These are phyloP conservation scores for Sclerotiophoma versabilis DNA, from an alignment of 2,329 filamentous ascomycete genomes.

Conservation along the genomic window DNA sequence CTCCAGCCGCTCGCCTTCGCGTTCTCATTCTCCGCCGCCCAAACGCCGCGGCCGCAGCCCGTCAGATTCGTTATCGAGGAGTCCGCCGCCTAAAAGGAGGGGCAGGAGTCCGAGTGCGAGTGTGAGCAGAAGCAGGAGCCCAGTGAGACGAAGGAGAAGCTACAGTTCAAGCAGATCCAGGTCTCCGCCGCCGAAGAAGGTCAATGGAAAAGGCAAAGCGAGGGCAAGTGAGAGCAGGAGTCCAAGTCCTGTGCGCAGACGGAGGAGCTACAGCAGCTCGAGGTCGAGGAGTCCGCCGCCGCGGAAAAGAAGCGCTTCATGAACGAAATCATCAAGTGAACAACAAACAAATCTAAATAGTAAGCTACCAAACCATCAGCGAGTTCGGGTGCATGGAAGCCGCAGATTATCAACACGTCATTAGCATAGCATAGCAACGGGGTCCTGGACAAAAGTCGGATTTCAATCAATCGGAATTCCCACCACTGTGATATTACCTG, in stretches of 20 bases:
- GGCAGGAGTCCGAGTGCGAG: conserved; percentile 18
- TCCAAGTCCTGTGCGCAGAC: conserved; percentile 15
- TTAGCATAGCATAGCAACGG: conserved; percentile 4
- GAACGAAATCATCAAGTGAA: neutral
- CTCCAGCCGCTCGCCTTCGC: conserved; percentile 37
- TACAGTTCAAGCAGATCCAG: conserved; percentile 6
- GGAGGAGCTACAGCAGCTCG: conserved; percentile 19
- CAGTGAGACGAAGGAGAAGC: conserved; percentile 4
- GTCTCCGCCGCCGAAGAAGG: conserved; percentile 14
- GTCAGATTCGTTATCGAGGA: conserved; percentile 25
- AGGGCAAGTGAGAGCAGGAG: conserved; percentile 10
- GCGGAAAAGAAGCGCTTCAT: conserved; percentile 21
- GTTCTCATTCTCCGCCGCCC: conserved; percentile 27
- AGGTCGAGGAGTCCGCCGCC: conserved; percentile 21
- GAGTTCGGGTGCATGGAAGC: conserved; percentile 13
- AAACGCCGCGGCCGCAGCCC: conserved; percentile 34
- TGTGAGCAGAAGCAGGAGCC: conserved; percentile 12
- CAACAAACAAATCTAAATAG: neutral
- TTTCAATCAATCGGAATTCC: neutral
- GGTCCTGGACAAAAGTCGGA: neutral
- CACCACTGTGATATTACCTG: too few species aligned
- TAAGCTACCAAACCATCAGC: too few species aligned
- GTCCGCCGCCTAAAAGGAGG: conserved; percentile 23
- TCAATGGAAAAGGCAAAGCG: conserved; percentile 13
- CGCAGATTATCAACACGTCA: neutral